phyloP scores from a whole-genome alignment of 2,329 filamentous ascomycete genomes.

The Xylariaceae sp. region DNA sequence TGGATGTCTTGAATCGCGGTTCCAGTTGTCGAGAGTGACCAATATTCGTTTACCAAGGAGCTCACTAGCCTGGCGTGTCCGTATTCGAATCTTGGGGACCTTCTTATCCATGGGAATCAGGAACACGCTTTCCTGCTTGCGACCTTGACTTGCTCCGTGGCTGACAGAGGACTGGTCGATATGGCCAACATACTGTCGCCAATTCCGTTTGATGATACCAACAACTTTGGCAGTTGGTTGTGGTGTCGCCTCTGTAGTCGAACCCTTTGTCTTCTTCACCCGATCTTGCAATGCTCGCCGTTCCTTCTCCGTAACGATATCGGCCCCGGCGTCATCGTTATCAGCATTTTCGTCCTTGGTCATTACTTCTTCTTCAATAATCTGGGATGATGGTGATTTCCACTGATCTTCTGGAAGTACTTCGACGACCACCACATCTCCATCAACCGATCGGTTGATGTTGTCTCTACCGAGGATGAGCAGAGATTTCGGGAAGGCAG shows the following conservation, averaged over 20 bases:
- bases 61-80: constrained; percentile 84
- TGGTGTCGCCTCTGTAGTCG: constrained; percentile 68
- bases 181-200: constrained; percentile 96
- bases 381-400: constrained; percentile 93
- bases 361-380: constrained; percentile 88
- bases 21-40: constrained; percentile 93
- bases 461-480: constrained; percentile 89
- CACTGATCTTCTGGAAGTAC: constrained; percentile 91
- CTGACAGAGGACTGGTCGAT: constrained; percentile 84
- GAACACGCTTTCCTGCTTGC: constrained; percentile 89
- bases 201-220: constrained; percentile 90
- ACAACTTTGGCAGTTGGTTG: constrained; percentile 92
- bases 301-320: constrained; percentile 85
- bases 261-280: constrained; percentile 78
- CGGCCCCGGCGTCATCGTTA: constrained; percentile 70
- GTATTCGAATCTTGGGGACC: constrained; percentile 90
- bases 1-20: constrained; percentile 87
- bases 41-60: constrained; percentile 87
- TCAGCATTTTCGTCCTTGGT: constrained; percentile 95
- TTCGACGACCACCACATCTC: constrained; percentile 90
- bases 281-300: constrained; percentile 84
- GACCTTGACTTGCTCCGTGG: constrained; percentile 67
- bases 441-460: constrained; percentile 89
- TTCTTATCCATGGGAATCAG: constrained; percentile 97
- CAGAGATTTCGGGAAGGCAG: constrained; percentile 84